Percentiles rank a stretch among this genome's conserved stretches.
Conservation (phyloP, 2,329 filamentous ascomycete species). For the Lachnellula cervina region DNA sequence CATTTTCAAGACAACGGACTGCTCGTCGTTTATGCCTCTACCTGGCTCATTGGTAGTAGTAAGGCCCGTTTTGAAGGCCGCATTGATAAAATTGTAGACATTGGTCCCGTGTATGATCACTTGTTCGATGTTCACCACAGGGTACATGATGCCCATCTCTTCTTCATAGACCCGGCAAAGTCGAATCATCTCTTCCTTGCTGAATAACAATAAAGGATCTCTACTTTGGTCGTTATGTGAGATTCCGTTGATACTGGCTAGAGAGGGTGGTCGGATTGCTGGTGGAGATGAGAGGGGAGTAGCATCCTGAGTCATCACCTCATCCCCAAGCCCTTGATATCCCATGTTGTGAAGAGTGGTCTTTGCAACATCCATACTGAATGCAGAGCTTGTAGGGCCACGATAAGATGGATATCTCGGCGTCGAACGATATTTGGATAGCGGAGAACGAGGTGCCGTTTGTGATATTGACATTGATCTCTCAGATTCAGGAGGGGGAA, state of each 20-base stretch:
- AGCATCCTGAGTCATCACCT: slow-evolving; percentile 52
- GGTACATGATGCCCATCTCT: slow-evolving; percentile 90
- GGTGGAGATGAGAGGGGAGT: slow-evolving; percentile 37
- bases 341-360: slow-evolving; percentile 87
- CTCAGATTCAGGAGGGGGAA: slow-evolving; percentile 17
- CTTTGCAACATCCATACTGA: slow-evolving; percentile 81
- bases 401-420: slow-evolving; percentile 58
- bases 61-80: slow-evolving; percentile 54
- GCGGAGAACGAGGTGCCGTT: slow-evolving; percentile 19
- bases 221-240: slow-evolving; percentile 54
- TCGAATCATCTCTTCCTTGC: slow-evolving; percentile 73
- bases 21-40: slow-evolving; percentile 50
- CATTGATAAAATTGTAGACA: slow-evolving; percentile 69
- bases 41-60: slow-evolving; percentile 41
- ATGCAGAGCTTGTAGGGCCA: slow-evolving; percentile 79
- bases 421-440: slow-evolving; percentile 16
- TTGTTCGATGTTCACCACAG: slow-evolving; percentile 69
- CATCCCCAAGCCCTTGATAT: slow-evolving; percentile 62
- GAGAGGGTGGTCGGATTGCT: slow-evolving; percentile 23
- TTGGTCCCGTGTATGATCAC: slow-evolving; percentile 66
- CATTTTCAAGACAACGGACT: slow-evolving; percentile 72
- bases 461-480: slow-evolving; percentile 27
- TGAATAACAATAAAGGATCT: slow-evolving; percentile 77
- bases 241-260: slow-evolving; percentile 10
- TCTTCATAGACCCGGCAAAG: slow-evolving; percentile 80